Percentiles rank a stretch among this genome's conserved stretches.
Conservation (phyloP, 495 filamentous ascomycete species). For the Friedmanniomyces simplex region DNA sequence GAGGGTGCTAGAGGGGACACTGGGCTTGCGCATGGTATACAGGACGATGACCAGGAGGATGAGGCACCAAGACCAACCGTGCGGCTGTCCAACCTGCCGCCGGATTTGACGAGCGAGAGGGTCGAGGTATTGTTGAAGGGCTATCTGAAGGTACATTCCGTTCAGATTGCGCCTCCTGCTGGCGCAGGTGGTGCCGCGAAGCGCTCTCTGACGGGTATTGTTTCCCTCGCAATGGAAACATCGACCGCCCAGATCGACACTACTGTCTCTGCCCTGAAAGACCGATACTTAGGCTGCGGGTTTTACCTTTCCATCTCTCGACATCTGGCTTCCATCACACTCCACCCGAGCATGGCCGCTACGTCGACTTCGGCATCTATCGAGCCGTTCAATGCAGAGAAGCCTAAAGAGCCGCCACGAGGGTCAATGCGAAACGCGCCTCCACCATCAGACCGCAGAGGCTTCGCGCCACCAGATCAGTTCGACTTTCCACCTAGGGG, state of each 20-base stretch:
- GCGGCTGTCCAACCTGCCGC: conserved; percentile 54
- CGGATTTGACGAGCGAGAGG: conserved; percentile 56
- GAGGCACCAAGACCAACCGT: conserved; percentile 82
- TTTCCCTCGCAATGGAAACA: conserved; percentile 75
- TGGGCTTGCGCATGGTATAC: conserved; percentile 26
- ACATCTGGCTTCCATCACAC: conserved; percentile 74
- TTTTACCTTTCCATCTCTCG: conserved; percentile 73
- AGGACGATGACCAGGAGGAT: conserved; percentile 39
- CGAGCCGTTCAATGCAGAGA: conserved; percentile 73
- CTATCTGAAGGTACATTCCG: conserved; percentile 60
- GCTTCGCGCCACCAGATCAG: conserved; percentile 72
- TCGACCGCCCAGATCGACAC: conserved; percentile 76
- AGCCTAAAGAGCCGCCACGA: conserved; percentile 43
- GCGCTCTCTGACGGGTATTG: conserved; percentile 71
- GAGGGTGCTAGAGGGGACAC: conserved; percentile 29
- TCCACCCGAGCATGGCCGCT: conserved; percentile 42
- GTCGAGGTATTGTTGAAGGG: conserved; percentile 64
- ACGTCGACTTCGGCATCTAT: conserved; percentile 40
- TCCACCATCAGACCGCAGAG: conserved; percentile 50
- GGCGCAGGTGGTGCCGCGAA: conserved; percentile 54
- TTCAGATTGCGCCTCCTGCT: conserved; percentile 59
- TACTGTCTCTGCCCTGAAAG: conserved; percentile 66
- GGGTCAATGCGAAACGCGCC: conserved; percentile 44
- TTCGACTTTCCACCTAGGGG: conserved; percentile 38
- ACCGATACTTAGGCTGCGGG: conserved; percentile 77